These are phyloP conservation scores for Linnemannia elongata DNA, from an alignment of 192 early-diverging fungal species.

Conservation along the genomic window DNA sequence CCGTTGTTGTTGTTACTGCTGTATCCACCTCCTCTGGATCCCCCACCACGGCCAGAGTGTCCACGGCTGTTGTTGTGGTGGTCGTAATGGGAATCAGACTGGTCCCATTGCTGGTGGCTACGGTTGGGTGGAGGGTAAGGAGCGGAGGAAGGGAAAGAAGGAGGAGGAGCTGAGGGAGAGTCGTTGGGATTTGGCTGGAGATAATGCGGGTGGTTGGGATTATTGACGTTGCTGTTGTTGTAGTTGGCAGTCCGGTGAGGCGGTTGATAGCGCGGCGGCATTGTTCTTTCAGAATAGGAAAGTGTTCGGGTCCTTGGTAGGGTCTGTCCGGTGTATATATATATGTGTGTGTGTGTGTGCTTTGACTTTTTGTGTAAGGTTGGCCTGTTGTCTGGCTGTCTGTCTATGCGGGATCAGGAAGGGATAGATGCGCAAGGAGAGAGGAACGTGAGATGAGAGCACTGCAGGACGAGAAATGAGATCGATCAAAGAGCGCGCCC, in stretches of 20 bases:
- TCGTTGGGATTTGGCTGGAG: constrained; percentile 29
- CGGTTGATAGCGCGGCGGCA: constrained; percentile 54
- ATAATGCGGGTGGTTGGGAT: constrained; percentile 50
- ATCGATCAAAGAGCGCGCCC: background rate
- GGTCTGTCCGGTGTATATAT: background rate
- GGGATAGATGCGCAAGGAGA: background rate
- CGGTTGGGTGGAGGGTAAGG: constrained; percentile 41
- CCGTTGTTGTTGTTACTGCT: constrained; percentile 8
- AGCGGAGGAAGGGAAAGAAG: constrained; percentile 14
- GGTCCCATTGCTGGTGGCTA: constrained; percentile 32
- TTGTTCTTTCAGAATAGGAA: background rate
- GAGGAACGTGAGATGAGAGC: background rate
- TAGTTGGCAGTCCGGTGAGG: constrained; percentile 28
- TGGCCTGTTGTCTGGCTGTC: background rate
- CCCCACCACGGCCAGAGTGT: constrained; percentile 8
- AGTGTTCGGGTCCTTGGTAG: background rate
- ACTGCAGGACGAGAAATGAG: background rate
- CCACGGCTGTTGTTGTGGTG: constrained; percentile 5
- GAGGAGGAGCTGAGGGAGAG: background rate
- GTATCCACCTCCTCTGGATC: constrained; percentile 17
- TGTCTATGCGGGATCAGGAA: background rate
- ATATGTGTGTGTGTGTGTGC: background rate
- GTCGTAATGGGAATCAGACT: constrained; percentile 9
- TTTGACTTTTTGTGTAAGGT: background rate
- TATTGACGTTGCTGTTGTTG: constrained; percentile 55